Base-by-base conservation (phyloP, 2,329 filamentous ascomycete species). In the Hypomyces rosellus region DNA sequence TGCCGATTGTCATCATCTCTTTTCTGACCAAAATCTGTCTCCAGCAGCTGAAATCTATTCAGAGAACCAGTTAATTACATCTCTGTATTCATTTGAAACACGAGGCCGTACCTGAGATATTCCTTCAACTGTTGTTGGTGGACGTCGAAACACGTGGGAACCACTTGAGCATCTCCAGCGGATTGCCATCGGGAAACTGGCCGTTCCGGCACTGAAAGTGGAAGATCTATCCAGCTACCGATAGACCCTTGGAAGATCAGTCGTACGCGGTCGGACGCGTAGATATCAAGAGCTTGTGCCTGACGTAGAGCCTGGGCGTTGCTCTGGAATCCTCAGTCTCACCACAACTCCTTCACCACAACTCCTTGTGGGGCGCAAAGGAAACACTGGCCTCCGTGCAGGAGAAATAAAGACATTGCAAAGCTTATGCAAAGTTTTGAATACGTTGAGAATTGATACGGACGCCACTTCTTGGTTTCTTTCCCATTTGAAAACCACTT, bases 281-380 rank as follows among this genome's bases (percentile, higher is more conserved):
- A 11, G 18, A 2, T 16, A 18, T n/a, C 8, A 18, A 20, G 5
- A 16, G 39, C 3, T 7, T 2, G 13, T 22, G 44, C 37, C 41
- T 46, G 50, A 48, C 46, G 49, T 52, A 49, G 48, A 42, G 44
- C 39, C 33, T 25, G 16, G 38, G 45, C 57, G 49, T 52, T 51
- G 41, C 53, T 37, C 53, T 62, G 60, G 60, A 62, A 61, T 62
- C 55, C 51, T 22, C 46, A 42, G 59, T 58, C 54, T 58, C 49
- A 48, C 48, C 47, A 42, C 50, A 25, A 45, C 52, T 43, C 33
- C 34, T 51, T 50, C 49, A 48, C 48, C 47, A 42, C 50, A 25
- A 45, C 52, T 43, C 33, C 34, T 51, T 50, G 56, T 52, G 57
- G 57, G 46, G 59, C 53, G 55, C 48, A 34, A 44, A 12, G 12